Conservation (phyloP, 2,329 filamentous ascomycete genomes). For the Colletotrichum trifolii region DNA sequence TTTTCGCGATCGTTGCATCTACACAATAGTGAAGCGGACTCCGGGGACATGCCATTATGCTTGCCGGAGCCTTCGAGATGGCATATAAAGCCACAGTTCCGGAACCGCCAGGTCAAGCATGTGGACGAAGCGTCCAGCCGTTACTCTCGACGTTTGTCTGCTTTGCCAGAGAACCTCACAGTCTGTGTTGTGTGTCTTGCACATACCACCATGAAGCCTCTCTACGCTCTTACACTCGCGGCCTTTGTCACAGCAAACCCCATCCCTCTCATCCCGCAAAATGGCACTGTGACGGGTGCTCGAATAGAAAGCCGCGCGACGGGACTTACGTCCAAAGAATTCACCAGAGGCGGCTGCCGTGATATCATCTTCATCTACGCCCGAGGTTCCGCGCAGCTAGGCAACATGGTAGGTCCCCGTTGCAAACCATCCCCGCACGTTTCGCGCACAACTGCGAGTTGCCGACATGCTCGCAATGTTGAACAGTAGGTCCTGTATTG, state of each 20-base stretch:
- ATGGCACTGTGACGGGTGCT: background rate
- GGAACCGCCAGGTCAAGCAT: no score
- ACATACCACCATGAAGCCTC: conserved; percentile 8
- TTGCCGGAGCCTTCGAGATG: no score
- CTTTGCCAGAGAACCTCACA: background rate
- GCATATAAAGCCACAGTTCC: no score
- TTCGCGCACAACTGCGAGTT: background rate
- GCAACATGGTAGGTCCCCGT: conserved; percentile 48
- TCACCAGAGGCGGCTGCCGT: conserved; percentile 20
- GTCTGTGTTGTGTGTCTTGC: background rate
- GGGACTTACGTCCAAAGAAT: conserved; percentile 9
- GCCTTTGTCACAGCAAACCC: background rate
- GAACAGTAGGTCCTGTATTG: background rate
- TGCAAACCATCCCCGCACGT: background rate
- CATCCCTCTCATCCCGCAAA: background rate
- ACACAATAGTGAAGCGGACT: no score
- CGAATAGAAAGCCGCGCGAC: conserved; percentile 1
- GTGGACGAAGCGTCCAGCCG: no score
- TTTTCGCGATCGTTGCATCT: no score
- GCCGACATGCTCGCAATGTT: background rate
- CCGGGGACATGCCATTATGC: no score
- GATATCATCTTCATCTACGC: conserved; percentile 52
- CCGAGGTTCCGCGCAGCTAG: conserved; percentile 50
- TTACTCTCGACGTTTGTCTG: no score
- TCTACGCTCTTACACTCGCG: background rate